These are phyloP conservation scores for Lipomyces starkeyi DNA, from an alignment of 805 yeast species.

Conservation along the genomic window DNA sequence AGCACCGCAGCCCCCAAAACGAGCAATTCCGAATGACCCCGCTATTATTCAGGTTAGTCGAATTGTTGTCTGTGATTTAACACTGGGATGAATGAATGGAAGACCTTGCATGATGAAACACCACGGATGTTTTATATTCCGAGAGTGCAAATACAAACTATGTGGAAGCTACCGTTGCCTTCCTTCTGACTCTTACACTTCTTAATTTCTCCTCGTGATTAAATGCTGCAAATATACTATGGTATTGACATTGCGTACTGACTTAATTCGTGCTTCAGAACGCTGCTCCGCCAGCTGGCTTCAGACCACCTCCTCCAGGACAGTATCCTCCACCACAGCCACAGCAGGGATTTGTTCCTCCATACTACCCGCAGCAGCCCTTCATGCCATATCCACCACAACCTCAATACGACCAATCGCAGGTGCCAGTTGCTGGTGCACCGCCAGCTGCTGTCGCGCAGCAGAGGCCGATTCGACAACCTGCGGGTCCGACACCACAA, in stretches of 20 bases:
- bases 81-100: conserved; percentile 1
- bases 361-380: conserved; percentile 34
- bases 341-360: conserved; percentile 28
- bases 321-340: conserved; percentile 26
- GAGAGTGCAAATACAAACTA: conserved; percentile 44
- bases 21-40: conserved; percentile 47
- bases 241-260: not conserved
- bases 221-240: not conserved
- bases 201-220: not conserved
- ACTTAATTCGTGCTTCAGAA: conserved; percentile 4
- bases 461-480: conserved; percentile 28
- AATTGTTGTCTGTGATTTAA: not conserved
- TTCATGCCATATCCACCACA: conserved; percentile 39
- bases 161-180: conserved; percentile 53
- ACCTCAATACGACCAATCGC: conserved; percentile 34
- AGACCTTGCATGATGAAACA: conserved; percentile 44
- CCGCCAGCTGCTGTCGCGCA: conserved; percentile 13
- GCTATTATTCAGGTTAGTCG: conserved; percentile 46
- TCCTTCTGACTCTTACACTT: conserved; percentile 49
- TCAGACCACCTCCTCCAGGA: conserved; percentile 15
- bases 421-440: conserved; percentile 24
- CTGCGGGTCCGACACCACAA: conserved; percentile 28
- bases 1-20: conserved; percentile 55
- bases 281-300: conserved; percentile 34
- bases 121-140: conserved; percentile 44